A percentile compares a stretch with the other conserved stretches of the same genome.
These are phyloP conservation scores for Candida chilensis DNA, from an alignment of 805 yeast genomes.

Conservation along the genomic window DNA sequence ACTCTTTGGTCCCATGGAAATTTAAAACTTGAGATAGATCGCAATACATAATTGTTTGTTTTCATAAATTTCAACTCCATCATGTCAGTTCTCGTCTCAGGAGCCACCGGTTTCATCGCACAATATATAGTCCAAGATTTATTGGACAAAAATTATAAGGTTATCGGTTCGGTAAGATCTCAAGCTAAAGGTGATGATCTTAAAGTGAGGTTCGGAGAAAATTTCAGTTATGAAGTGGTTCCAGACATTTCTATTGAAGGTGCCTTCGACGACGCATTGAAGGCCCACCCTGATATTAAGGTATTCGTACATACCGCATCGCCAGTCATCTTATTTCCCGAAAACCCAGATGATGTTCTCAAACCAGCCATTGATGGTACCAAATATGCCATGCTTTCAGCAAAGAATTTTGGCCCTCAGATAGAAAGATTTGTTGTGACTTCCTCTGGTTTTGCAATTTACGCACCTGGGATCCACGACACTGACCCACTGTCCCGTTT, in stretches of 20 bases:
- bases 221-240: slow-evolving; percentile 14
- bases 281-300: slow-evolving; percentile 14
- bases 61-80: too few relatives aligned
- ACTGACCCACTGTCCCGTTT: too few relatives aligned
- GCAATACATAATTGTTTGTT: too few relatives aligned
- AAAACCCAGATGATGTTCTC: slow-evolving; percentile 14
- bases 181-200: slow-evolving; percentile 9
- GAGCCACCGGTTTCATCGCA: slow-evolving; percentile 9
- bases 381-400: slow-evolving; percentile 11
- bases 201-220: slow-evolving; percentile 2
- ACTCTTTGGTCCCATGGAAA: too few relatives aligned
- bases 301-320: slow-evolving; percentile 23
- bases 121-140: slow-evolving; percentile 9
- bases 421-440: slow-evolving; percentile 12
- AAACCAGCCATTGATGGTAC: slow-evolving; percentile 23
- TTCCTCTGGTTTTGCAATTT: slow-evolving; percentile 16
- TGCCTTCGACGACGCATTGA: slow-evolving; percentile 17
- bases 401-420: slow-evolving; percentile 8
- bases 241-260: slow-evolving; percentile 10
- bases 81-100: slow-evolving; percentile 8
- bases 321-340: slow-evolving; percentile 17
- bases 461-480: too few relatives aligned
- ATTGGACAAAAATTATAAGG: slow-evolving; percentile 7
- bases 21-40: too few relatives aligned
- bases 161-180: slow-evolving; percentile 10